Evolutionary conservation across 139 green algal species (phyloP), one percentile per base, ranked within the genome.

Genomic region (Zygnema circumcarinatum): DNA sequence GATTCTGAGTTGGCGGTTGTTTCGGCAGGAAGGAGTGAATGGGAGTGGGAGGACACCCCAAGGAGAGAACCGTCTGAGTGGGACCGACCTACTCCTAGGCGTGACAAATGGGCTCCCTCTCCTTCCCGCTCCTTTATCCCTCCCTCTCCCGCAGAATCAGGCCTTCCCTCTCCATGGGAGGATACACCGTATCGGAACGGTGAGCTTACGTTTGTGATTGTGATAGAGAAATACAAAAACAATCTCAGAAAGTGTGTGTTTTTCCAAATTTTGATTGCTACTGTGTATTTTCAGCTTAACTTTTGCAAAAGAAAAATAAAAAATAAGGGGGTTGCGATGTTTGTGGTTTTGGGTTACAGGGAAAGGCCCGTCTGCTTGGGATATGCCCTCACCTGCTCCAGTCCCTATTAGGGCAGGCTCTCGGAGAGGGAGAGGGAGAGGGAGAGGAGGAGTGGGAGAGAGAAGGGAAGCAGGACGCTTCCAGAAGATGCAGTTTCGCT

Each of bases 141-240:
- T 52, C 83, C 83, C 2, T 88, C 83, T 54, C 83, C 83, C 0
- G 33, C 73, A 2, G 73, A 56, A n/a, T 87, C 83, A 25, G 22
- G 73, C 39, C 73, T 88, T 36, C 38, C 38, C n/a, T 88, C 83
- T n/a, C 83, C 83, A 29, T 88, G 83, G 83, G 83, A 88, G 41
- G 76, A 54, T 53, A 83, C 76, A 20, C 76, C 76, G 11, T 7
- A 41, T 3, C 33, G 76, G 22, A 53, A 83, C 11, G 76, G 76
- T 83, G 22, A 83, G 76, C 73, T 29, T n/a, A 25, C 56, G 25
- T 29, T 72, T 29, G 25, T 25, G 56, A n/a, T 72, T 72, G 25
- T 72, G 56, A 25, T 72, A 29, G 56, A 72, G 56, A 25, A 25
- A 72, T 72, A 29, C 29, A 72, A 72, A n/a, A 29, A 29, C 29